Conservation (phyloP, 2,329 filamentous ascomycete species). For the Zasmidium cellare region DNA sequence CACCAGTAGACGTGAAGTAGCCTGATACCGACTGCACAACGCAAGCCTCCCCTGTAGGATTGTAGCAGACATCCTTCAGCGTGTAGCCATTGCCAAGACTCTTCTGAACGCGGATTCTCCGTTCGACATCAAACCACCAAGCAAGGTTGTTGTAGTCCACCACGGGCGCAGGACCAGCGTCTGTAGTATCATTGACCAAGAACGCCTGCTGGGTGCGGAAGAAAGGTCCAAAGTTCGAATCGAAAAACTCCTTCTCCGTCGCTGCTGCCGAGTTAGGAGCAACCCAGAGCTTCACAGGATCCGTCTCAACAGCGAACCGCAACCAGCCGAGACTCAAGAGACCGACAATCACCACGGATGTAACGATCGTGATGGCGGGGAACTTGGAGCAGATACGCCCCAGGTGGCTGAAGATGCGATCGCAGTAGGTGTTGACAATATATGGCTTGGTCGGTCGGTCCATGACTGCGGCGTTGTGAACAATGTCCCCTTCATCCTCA, state of each 20-base stretch:
- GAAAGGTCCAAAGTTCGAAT: conserved; percentile 89
- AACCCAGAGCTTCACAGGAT: conserved; percentile 95
- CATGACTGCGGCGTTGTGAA: conserved; percentile 72
- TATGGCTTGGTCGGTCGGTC: conserved; percentile 80
- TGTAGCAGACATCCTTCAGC: conserved; percentile 87
- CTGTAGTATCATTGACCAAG: conserved; percentile 79
- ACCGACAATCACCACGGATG: conserved; percentile 72
- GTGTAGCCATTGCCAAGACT: conserved; percentile 67
- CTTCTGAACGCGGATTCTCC: conserved; percentile 69
- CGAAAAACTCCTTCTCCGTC: conserved; percentile 91
- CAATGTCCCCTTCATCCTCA: conserved; percentile 86
- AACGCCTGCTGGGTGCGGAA: conserved; percentile 94
- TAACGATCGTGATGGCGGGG: conserved; percentile 76
- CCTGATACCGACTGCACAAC: conserved; percentile 90
- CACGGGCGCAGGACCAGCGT: conserved; percentile 68
- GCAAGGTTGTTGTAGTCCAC: conserved; percentile 82
- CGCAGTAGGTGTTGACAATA: conserved; percentile 78
- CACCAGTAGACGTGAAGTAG: conserved; percentile 67
- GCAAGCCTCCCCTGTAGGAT: conserved; percentile 84
- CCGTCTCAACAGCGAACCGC: conserved; percentile 82
- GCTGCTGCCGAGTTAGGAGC: conserved; percentile 88
- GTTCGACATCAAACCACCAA: conserved; percentile 94
- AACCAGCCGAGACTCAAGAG: conserved; percentile 86
- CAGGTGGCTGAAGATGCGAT: conserved; percentile 75
- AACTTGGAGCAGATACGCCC: conserved; percentile 80